These are phyloP conservation scores for Penicillium arizonense DNA, from an alignment of 495 filamentous ascomycete species.

Conservation along the genomic window DNA sequence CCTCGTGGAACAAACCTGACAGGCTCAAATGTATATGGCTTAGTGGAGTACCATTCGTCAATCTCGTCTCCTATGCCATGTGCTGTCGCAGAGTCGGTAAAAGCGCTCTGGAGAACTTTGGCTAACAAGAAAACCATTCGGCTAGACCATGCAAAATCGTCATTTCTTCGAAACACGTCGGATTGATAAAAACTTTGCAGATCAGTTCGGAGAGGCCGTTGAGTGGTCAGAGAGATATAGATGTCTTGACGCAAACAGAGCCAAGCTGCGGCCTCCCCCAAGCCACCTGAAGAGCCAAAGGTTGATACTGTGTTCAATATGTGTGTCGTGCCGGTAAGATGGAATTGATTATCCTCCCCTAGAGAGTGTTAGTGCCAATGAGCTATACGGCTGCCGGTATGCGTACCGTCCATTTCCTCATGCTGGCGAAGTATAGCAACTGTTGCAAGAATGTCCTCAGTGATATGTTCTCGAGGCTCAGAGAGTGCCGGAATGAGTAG, in stretches of 20 bases:
- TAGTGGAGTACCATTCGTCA: conserved; percentile 22
- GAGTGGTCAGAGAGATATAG: conserved; percentile 26
- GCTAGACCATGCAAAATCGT: conserved; percentile 31
- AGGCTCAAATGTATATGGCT: conserved; percentile 27
- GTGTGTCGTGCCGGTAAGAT: conserved; percentile 28
- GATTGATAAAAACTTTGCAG: conserved; percentile 25
- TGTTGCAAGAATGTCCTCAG: conserved; percentile 26
- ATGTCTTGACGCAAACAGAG: conserved; percentile 31
- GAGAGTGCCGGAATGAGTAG: conserved; percentile 27
- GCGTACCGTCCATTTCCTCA: conserved; percentile 32
- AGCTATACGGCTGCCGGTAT: neutral
- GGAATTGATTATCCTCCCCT: conserved; percentile 33
- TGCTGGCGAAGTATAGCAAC: conserved; percentile 31
- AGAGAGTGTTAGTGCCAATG: neutral
- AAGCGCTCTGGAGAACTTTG: conserved; percentile 21
- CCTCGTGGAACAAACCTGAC: conserved; percentile 14
- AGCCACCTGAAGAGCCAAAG: conserved; percentile 26
- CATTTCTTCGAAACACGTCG: conserved; percentile 23
- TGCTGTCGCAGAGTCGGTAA: conserved; percentile 6
- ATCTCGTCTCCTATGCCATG: conserved; percentile 12
- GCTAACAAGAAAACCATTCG: conserved; percentile 29
- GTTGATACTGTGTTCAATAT: conserved; percentile 29
- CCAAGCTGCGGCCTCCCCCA: conserved; percentile 34
- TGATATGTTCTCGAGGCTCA: conserved; percentile 16
- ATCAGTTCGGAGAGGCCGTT: conserved; percentile 24